phyloP scores from a whole-genome alignment of 352 stramenopile species.

The Saprolegnia diclina region DNA sequence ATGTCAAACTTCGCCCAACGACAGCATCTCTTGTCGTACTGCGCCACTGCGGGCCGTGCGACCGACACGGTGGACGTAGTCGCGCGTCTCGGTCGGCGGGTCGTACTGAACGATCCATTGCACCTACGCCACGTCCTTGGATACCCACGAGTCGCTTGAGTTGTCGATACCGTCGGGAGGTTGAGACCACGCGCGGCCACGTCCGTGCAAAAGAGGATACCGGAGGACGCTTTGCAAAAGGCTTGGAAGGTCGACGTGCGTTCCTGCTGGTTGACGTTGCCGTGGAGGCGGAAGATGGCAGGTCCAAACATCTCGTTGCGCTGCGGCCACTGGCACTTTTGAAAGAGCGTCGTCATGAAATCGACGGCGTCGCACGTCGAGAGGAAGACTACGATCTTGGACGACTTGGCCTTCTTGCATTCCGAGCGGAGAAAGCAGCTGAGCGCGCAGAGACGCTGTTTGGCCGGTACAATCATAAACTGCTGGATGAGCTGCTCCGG shows the following conservation, averaged over 20 bases:
- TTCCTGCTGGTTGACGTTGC: conserved; percentile 88
- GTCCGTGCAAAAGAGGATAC: conserved; percentile 84
- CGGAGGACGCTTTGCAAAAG: conserved; percentile 48
- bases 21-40: conserved; percentile 22
- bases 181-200: conserved; percentile 88
- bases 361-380: conserved; percentile 96
- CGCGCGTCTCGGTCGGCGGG: conserved; percentile 74
- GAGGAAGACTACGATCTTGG: conserved; percentile 95
- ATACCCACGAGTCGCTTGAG: not conserved
- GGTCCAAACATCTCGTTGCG: conserved; percentile 44
- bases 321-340: conserved; percentile 66
- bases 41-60: conserved; percentile 55
- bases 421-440: conserved; percentile 88
- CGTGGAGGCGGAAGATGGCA: conserved; percentile 87
- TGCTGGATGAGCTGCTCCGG: conserved; percentile 93
- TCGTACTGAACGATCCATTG: conserved; percentile 94
- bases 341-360: conserved; percentile 92
- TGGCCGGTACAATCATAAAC: conserved; percentile 93
- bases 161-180: conserved; percentile 41
- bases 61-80: conserved; percentile 87
- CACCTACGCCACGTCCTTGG: conserved; percentile 32
- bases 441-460: conserved; percentile 90
- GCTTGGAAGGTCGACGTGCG: conserved; percentile 50
- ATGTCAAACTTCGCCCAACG: not conserved
- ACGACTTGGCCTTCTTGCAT: conserved; percentile 40